A percentile compares a stretch with the other conserved stretches of the same genome.
phyloP scores from a whole-genome alignment of 164 flowering plant genomes.

The Magnolia kwangsiensis region DNA sequence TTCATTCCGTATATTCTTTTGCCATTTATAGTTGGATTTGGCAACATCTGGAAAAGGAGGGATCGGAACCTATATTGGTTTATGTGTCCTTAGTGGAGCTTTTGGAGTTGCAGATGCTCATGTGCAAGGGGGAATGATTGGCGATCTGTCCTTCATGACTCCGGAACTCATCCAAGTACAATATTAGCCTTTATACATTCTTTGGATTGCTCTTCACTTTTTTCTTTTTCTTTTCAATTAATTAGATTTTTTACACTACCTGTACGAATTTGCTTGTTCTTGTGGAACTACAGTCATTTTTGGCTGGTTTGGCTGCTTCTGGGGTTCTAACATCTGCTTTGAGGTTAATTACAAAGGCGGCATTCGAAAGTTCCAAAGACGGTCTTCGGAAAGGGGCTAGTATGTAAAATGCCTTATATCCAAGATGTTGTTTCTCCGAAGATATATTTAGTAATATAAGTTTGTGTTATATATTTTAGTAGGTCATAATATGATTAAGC shows the following conservation, averaged over 20 bases:
- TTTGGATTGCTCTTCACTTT: too few species aligned
- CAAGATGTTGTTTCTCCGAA: too few species aligned
- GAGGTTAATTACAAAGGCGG: slow-evolving; percentile 74
- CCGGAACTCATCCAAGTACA: slow-evolving; percentile 67
- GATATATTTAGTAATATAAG: too few species aligned
- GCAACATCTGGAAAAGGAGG: slow-evolving; percentile 77
- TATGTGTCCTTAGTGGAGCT: slow-evolving; percentile 47
- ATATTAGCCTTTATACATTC: too few species aligned
- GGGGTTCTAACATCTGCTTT: slow-evolving; percentile 74
- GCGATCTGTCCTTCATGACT: slow-evolving; percentile 70
- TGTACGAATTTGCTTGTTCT: neutral
- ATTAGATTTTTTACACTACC: neutral
- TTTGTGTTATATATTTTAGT: too few species aligned
- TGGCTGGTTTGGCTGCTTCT: slow-evolving; percentile 83
- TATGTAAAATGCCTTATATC: slow-evolving; percentile 20
- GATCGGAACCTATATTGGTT: slow-evolving; percentile 50
- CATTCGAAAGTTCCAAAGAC: slow-evolving; percentile 51
- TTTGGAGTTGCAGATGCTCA: slow-evolving; percentile 81
- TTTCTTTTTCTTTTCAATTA: neutral
- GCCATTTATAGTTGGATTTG: slow-evolving; percentile 52
- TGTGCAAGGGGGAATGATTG: slow-evolving; percentile 81
- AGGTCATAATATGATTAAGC: too few species aligned
- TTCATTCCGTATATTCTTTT: neutral
- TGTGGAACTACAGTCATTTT: slow-evolving; percentile 47
- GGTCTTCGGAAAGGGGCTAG: slow-evolving; percentile 80